Conservation (phyloP, 768 basidiomycete species). For the Tylopilus felleus region DNA sequence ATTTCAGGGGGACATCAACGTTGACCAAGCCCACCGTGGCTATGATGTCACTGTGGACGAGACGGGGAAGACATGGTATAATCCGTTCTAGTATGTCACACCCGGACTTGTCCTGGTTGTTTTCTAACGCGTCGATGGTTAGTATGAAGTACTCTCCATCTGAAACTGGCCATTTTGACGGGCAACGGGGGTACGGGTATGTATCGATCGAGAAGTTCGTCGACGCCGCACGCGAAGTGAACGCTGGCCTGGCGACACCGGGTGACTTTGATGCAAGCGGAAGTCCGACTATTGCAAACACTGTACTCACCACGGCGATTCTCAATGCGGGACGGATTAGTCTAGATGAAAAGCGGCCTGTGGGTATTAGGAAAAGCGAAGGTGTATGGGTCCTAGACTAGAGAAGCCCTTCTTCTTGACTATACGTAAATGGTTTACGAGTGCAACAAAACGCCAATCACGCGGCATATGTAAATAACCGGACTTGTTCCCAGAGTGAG, state of each 20-base stretch:
- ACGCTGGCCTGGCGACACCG: slow-evolving; percentile 63
- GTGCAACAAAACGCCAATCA: not conserved
- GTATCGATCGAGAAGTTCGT: slow-evolving; percentile 91
- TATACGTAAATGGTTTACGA: not conserved
- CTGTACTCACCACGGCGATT: slow-evolving; percentile 83
- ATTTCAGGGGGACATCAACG: slow-evolving; percentile 78
- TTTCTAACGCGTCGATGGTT: slow-evolving; percentile 11
- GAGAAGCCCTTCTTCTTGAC: slow-evolving; percentile 24
- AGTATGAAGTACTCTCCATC: slow-evolving; percentile 96
- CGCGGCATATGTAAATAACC: not conserved
- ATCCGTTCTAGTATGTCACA: slow-evolving; percentile 80
- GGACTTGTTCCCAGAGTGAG: not conserved
- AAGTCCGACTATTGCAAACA: slow-evolving; percentile 86
- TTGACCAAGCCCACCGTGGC: slow-evolving; percentile 93
- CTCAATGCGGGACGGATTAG: slow-evolving; percentile 88
- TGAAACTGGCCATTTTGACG: slow-evolving; percentile 90
- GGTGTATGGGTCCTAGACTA: slow-evolving; percentile 68
- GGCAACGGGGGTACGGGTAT: slow-evolving; percentile 90
- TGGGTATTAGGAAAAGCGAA: slow-evolving; percentile 67
- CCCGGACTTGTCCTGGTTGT: not conserved
- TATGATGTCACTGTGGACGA: slow-evolving; percentile 89
- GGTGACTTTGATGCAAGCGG: slow-evolving; percentile 75
- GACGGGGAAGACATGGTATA: slow-evolving; percentile 79
- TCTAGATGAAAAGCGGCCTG: slow-evolving; percentile 84
- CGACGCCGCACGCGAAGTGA: slow-evolving; percentile 77